Conservation (phyloP, 768 basidiomycete genomes). For the Pisolithus marmoratus region DNA sequence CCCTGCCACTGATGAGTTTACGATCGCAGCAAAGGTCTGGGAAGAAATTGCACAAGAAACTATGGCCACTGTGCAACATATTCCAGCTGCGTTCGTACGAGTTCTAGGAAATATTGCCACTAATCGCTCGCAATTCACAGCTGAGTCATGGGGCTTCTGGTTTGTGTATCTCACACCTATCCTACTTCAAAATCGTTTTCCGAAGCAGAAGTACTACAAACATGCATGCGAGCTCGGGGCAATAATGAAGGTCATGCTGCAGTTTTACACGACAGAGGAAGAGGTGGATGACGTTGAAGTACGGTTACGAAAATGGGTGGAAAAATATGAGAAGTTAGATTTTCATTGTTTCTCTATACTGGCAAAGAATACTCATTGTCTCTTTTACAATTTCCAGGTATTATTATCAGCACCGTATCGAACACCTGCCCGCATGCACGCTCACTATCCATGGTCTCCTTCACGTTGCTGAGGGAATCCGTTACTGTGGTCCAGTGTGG, state of each 20-base stretch:
- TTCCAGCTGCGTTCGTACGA: constrained; percentile 28
- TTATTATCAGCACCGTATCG: too few species aligned
- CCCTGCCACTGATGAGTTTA: constrained; percentile 23
- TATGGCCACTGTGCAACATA: constrained; percentile 8
- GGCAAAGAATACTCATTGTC: too few species aligned
- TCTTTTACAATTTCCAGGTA: too few species aligned
- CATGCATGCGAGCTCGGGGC: constrained; percentile 5
- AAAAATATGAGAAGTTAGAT: constrained; percentile 6
- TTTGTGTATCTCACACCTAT: constrained; percentile 13
- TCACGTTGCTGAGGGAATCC: too few species aligned
- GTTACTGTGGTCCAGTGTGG: too few species aligned
- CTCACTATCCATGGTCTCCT: too few species aligned
- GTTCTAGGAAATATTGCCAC: constrained; percentile 28
- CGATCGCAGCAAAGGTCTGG: constrained; percentile 30
- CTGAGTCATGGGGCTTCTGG: constrained; percentile 19
- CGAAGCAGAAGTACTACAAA: constrained; percentile 8
- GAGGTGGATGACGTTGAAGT: constrained; percentile 1
- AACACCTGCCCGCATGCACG: too few species aligned
- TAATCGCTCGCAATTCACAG: constrained; percentile 5
- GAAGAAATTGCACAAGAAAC: constrained; percentile 34
- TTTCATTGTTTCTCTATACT: neutral
- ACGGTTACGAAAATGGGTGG: constrained; percentile 1
- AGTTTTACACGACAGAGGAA: neutral
- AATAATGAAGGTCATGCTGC: constrained; percentile 5
- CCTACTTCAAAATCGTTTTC: constrained; percentile 7